Evolutionary conservation across 768 basidiomycete genomes (phyloP), one percentile per base, ranked within the genome.

Genomic region (Phaffia australis): DNA sequence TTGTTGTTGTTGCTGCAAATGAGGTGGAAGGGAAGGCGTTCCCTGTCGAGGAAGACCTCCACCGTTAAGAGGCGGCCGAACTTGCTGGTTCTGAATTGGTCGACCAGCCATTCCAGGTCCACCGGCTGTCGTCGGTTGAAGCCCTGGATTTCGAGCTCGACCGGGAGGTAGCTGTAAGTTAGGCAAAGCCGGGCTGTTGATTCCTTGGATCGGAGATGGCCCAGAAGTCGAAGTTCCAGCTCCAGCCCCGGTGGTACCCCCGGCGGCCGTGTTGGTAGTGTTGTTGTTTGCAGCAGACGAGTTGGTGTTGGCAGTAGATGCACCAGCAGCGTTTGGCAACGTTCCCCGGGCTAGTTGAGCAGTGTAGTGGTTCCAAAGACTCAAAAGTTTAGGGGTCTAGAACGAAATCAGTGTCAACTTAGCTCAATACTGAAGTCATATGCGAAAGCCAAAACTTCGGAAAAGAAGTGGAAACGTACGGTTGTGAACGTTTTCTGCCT

Each of bases 141-240:
- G 21, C 29, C 54, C 47, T 18, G 32, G 66, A 16, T 61, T 60
- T 15, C 66, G 55, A 29, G 47, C 66, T 32, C 66, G 60, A 9
- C 54, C 54, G 0, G 60, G 60, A 27, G 66, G 66, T 6, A 67
- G 60, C 23, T 61, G 60, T 23, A 67, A 61, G 21, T 67, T 67
- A 19, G 63, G 52, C 21, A 67, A 30, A 19, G 60, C 42, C 7
- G 65, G 21, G 59, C 48, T 60, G 32, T 7, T 29, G 48, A 27
- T 48, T 60, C 46, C 59, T 46, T 7, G 16, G 65, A 32, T 60
- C 48, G 8, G 51, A 61, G 3, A 60, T 46, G 35, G 23, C 49
- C 51, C 23, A 18, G 6, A 27, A 32, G 61, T 46, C n/a, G 48
- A 18, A 19, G 64, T 49, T 57, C 30, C 27, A n/a, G 23, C 32